phyloP scores from a whole-genome alignment of 306 rosid species.

The Spatholobus suberectus region DNA sequence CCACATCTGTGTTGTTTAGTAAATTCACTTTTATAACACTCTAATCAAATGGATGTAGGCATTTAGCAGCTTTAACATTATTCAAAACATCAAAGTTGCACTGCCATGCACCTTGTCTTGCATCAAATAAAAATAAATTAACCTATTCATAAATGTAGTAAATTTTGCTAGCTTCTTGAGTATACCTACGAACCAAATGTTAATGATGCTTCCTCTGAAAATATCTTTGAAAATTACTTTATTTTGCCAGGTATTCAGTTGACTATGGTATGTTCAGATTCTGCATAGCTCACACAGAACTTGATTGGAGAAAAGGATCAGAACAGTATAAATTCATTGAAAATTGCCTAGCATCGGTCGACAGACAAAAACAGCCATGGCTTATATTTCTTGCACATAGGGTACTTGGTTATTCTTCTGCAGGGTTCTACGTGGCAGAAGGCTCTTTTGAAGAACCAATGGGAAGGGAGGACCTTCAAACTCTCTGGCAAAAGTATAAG shows the following conservation, averaged over 20 bases:
- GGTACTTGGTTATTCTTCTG: slow-evolving; percentile 91
- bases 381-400: slow-evolving; percentile 92
- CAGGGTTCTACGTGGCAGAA: slow-evolving; percentile 70
- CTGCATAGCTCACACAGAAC: slow-evolving; percentile 94
- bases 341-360: slow-evolving; percentile 84
- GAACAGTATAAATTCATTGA: slow-evolving; percentile 88
- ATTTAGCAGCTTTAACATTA: slow-evolving; percentile 8
- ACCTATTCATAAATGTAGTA: neutral
- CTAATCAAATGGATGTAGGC: neutral
- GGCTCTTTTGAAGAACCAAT: slow-evolving; percentile 97
- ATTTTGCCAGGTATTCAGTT: slow-evolving; percentile 68
- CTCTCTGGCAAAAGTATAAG: slow-evolving; percentile 93
- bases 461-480: slow-evolving; percentile 97
- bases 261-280: slow-evolving; percentile 96
- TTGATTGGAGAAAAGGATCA: slow-evolving; percentile 91
- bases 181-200: neutral
- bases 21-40: slow-evolving; percentile 10
- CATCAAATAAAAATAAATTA: slow-evolving; percentile 1
- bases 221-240: slow-evolving; percentile 10
- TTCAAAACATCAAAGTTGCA: slow-evolving; percentile 34
- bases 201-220: neutral
- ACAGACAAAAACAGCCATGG: slow-evolving; percentile 97
- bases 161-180: neutral
- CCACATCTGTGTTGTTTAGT: neutral
- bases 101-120: slow-evolving; percentile 5